Conservation (phyloP, 2,329 filamentous ascomycete species). For the Penicillium paneum region DNA sequence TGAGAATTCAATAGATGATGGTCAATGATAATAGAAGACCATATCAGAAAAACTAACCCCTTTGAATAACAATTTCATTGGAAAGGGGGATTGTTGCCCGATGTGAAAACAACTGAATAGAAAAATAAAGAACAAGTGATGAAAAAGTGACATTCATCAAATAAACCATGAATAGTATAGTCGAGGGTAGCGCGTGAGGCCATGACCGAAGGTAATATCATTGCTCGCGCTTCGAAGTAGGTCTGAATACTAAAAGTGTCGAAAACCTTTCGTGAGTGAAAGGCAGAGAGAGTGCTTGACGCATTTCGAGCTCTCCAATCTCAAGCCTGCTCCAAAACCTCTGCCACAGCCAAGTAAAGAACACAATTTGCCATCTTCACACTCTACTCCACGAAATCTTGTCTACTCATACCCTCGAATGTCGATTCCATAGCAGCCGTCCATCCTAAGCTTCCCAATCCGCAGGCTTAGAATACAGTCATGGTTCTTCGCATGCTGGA, state of each 20-base stretch:
- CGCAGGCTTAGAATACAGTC: conserved; percentile 36
- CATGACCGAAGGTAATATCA: neutral
- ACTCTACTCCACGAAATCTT: conserved; percentile 34
- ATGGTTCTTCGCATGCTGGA: conserved; percentile 28
- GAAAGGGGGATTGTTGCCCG: neutral
- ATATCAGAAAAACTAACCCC: neutral
- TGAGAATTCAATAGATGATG: neutral
- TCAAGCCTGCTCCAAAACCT: conserved; percentile 47
- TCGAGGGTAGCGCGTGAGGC: neutral
- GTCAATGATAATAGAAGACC: neutral
- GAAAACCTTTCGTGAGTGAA: neutral
- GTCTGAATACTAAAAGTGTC: conserved; percentile 1
- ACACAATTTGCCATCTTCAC: conserved; percentile 48
- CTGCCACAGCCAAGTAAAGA: conserved; percentile 45
- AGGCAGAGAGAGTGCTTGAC: conserved; percentile 5
- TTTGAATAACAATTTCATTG: neutral
- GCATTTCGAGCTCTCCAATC: conserved; percentile 35
- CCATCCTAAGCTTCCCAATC: conserved; percentile 51
- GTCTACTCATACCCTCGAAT: conserved; percentile 42
- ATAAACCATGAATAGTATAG: neutral
- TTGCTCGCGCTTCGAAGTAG: neutral
- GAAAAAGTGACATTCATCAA: neutral
- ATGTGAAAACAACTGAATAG: too few relatives aligned
- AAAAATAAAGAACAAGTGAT: neutral
- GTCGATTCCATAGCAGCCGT: conserved; percentile 50